These are phyloP conservation scores for Hordeum marinum DNA, from an alignment of 176 grass and related monocot species.

Conservation along the genomic window DNA sequence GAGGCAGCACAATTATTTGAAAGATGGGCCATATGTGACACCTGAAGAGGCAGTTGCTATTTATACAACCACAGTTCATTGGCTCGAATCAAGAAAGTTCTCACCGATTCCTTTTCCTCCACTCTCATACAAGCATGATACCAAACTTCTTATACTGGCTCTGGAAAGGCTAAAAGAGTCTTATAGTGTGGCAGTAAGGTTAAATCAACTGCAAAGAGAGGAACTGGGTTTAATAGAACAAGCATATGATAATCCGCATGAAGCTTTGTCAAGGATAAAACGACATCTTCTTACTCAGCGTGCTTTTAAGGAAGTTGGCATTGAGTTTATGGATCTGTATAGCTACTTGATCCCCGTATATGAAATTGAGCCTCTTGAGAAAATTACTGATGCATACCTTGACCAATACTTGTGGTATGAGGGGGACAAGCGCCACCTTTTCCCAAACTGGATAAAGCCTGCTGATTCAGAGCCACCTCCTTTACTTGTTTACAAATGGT, in stretches of 20 bases:
- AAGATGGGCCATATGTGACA: conserved; percentile 97
- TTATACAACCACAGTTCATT: conserved; percentile 97
- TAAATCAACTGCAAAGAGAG: conserved; percentile 91
- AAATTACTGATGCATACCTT: conserved; percentile 99
- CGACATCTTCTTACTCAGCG: conserved; percentile 96
- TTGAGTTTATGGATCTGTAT: conserved; percentile 98
- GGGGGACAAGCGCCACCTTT: conserved; percentile 90
- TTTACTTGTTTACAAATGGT: conserved; percentile 95
- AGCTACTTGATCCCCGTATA: conserved; percentile 98
- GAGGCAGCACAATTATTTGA: conserved; percentile 98
- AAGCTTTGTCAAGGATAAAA: conserved; percentile 95
- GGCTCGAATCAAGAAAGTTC: conserved; percentile 95
- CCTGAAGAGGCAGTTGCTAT: conserved; percentile 97
- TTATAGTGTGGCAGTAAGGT: conserved; percentile 90
- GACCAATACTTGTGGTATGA: conserved; percentile 98
- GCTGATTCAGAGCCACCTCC: conserved; percentile 95
- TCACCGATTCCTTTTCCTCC: conserved; percentile 95
- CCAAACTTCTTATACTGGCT: conserved; percentile 95
- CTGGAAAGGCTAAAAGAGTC: conserved; percentile 94
- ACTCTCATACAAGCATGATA: conserved; percentile 95
- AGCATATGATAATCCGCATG: conserved; percentile 98
- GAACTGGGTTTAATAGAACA: conserved; percentile 95
- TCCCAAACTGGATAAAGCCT: conserved; percentile 96
- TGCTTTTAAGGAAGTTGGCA: conserved; percentile 97
- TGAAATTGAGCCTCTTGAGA: conserved; percentile 98